Evolutionary conservation across 1,284 basidiomycete species (phyloP), one percentile per base, ranked within the genome.

Genomic region (Apiotrichum domesticum): DNA sequence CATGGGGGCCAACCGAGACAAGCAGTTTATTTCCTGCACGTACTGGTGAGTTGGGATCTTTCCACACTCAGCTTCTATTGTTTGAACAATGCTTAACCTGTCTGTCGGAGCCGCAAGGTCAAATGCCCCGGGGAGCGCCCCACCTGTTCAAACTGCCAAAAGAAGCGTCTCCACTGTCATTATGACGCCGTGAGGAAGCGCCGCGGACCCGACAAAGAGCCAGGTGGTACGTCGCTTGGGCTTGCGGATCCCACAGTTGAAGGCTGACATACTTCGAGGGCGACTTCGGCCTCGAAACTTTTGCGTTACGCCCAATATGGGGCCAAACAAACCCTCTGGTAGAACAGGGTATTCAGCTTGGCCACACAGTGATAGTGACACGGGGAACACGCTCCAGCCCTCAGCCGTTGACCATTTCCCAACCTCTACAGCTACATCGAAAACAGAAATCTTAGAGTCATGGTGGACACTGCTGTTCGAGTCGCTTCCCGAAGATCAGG

Each of bases 141-240:
- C 0, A 33, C 11, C 2, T 65, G 63, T 43, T 15, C 42, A 9
- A 63, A 57, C 49, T 65, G 63, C 45, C 21, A n/a, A 10, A 61
- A 58, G 57, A 58, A 61, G 43, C 41, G 48, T 3, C 43, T 48
- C 33, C 13, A 55, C 2, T 65, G 63, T 35, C 55, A 58, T 40
- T 65, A 65, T 40, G 63, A 63, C 32, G 14, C 54, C 0, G 41
- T 56, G 3, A 43, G 60, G 3, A 58, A 58, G 37, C 56, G 64
- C 0, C 58, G 64, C 3, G 60, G 64, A 2, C 63, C 64, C 13
- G 64, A 66, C 59, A 66, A 64, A 48, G 53, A 57, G 35, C 63
- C 64, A 2, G 63, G 64, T 11, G 63, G 64, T 63, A 34, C 54
- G 58, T 42, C 37, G 37, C 37, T 39, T 39, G 37, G 37, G 7